Evolutionary conservation across 2,329 filamentous ascomycete genomes (phyloP).

Genomic region (Penicillium digitatum): DNA sequence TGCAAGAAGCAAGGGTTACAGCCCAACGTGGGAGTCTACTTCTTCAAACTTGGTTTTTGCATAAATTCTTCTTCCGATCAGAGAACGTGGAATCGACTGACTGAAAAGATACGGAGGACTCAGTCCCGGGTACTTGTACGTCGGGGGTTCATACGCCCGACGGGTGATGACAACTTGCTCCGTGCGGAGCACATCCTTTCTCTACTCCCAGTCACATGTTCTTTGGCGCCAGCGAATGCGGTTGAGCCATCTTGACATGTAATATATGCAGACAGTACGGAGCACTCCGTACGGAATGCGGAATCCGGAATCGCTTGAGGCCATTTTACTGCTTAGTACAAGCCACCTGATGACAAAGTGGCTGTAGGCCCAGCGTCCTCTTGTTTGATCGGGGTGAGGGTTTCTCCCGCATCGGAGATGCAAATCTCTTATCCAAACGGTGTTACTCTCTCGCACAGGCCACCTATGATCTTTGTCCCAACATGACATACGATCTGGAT

Average conservation of each 20-base stretch:
- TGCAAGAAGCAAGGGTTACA: constrained; percentile 9
- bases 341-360: background rate
- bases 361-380: background rate
- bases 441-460: constrained; percentile 17
- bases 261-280: background rate
- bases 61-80: constrained; percentile 1
- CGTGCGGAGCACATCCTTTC: background rate
- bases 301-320: background rate
- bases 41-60: background rate
- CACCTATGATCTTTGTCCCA: constrained; percentile 4
- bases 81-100: background rate
- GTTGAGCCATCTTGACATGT: background rate
- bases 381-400: constrained; percentile 3
- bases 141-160: background rate
- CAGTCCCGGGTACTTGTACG: background rate
- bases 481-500: constrained; percentile 16
- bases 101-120: constrained; percentile 11
- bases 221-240: background rate
- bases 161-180: background rate
- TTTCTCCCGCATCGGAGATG: background rate
- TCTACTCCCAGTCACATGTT: background rate
- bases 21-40: constrained; percentile 6
- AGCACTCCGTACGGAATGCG: too few relatives aligned
- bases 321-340: background rate
- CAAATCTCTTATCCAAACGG: constrained; percentile 13